phyloP scores from a whole-genome alignment of 345 rosid species.

The Arabis alpina region DNA sequence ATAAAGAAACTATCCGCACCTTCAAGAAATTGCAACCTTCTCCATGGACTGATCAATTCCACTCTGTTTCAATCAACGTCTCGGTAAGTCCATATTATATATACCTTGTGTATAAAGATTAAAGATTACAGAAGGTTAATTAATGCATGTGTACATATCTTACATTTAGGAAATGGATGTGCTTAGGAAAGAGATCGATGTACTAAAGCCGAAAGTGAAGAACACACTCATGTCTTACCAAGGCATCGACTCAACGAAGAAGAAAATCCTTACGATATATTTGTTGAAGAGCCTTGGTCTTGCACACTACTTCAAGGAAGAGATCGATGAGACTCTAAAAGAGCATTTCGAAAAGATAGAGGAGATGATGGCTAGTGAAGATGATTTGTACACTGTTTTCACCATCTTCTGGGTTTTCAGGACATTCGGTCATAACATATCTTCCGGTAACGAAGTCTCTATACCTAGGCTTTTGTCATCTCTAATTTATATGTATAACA shows the following conservation, averaged over 20 bases:
- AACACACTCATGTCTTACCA: not conserved
- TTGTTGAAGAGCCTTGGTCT: constrained; percentile 17
- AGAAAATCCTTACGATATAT: constrained; percentile 1
- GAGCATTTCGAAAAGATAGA: not conserved
- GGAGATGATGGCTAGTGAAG: too few relatives aligned
- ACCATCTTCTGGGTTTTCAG: not conserved
- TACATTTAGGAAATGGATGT: not conserved
- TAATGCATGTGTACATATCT: not conserved
- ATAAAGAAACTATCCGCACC: not conserved
- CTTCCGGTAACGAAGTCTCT: not conserved
- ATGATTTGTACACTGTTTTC: not conserved
- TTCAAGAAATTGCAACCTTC: not conserved
- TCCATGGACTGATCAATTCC: constrained; percentile 1
- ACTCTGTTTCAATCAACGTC: not conserved
- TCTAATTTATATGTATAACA: not conserved
- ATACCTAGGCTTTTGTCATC: not conserved
- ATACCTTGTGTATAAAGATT: too few relatives aligned
- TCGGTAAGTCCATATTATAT: not conserved
- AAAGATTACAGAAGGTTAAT: too few relatives aligned
- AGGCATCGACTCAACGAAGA: not conserved
- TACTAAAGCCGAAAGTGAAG: constrained; percentile 1
- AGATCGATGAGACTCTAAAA: not conserved
- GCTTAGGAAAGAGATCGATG: constrained; percentile 1
- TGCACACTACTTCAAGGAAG: constrained; percentile 16
- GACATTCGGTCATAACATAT: not conserved